Conservation (phyloP, 1,139 yeast genomes). For the Candida albicans region DNA sequence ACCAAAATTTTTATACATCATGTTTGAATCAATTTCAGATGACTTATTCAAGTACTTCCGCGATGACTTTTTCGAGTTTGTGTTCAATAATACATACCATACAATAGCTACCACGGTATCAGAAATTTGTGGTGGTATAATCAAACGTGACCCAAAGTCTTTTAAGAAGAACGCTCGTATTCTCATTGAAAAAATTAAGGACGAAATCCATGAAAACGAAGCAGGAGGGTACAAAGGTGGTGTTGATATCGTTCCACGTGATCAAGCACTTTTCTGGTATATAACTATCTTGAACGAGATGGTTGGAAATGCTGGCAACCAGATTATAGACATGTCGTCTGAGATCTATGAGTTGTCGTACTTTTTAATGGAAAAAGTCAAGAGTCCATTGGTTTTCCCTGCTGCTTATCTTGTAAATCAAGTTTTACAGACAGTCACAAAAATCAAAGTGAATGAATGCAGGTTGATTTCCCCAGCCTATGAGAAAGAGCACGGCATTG, state of each 20-base stretch:
- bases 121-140: slow-evolving; percentile 67
- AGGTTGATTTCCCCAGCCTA: slow-evolving; percentile 50
- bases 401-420: slow-evolving; percentile 60
- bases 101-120: slow-evolving; percentile 69
- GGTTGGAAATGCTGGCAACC: slow-evolving; percentile 63
- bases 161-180: slow-evolving; percentile 47
- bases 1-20: slow-evolving; percentile 65
- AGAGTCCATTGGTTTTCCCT: slow-evolving; percentile 61
- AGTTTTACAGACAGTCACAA: slow-evolving; percentile 62
- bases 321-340: slow-evolving; percentile 43
- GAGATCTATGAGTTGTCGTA: slow-evolving; percentile 53
- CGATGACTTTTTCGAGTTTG: slow-evolving; percentile 54
- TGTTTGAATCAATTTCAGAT: slow-evolving; percentile 71
- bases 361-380: slow-evolving; percentile 55
- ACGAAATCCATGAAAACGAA: slow-evolving; percentile 76
- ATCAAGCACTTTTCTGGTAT: slow-evolving; percentile 74
- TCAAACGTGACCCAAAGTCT: slow-evolving; percentile 56
- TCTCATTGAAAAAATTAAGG: slow-evolving; percentile 54
- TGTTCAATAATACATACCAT: slow-evolving; percentile 60
- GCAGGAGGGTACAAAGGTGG: slow-evolving; percentile 80
- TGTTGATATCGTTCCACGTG: slow-evolving; percentile 70
- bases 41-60: slow-evolving; percentile 55
- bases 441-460: slow-evolving; percentile 55
- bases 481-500: slow-evolving; percentile 31
- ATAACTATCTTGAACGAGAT: slow-evolving; percentile 70